Percentiles rank a stretch among this genome's conserved stretches.
Evolutionary conservation across 768 basidiomycete genomes (phyloP).

Genomic region (Phlebiopsis flavidoalba): DNA sequence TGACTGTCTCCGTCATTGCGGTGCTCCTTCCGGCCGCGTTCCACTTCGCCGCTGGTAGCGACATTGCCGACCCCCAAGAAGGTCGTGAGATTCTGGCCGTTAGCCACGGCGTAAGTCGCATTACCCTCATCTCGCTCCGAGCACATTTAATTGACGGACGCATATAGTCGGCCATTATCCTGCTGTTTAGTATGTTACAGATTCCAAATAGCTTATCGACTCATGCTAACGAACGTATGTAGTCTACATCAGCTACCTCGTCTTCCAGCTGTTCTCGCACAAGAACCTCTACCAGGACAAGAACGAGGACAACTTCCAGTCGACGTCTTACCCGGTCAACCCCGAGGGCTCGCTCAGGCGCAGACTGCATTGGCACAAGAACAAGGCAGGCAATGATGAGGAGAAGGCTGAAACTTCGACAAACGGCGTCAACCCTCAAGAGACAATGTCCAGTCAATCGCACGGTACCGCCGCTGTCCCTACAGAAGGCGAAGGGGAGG

Average conservation of each 20-base stretch:
- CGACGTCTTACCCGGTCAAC: neutral
- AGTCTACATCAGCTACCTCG: constrained; percentile 73
- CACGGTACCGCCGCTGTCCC: neutral
- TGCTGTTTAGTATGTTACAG: constrained; percentile 59
- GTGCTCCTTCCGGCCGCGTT: constrained; percentile 77
- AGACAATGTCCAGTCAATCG: neutral
- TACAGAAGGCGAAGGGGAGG: constrained; percentile 20
- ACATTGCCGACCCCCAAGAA: constrained; percentile 10
- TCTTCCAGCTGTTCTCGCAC: constrained; percentile 81
- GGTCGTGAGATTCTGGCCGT: constrained; percentile 50
- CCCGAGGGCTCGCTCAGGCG: neutral
- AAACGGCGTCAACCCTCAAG: neutral
- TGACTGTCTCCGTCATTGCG: constrained; percentile 74
- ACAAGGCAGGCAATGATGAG: neutral
- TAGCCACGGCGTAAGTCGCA: constrained; percentile 65
- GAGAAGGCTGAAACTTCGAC: neutral
- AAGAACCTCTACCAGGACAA: constrained; percentile 56
- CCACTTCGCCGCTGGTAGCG: constrained; percentile 45
- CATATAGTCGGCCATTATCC: constrained; percentile 63
- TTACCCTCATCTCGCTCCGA: neutral
- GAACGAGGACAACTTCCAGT: constrained; percentile 9
- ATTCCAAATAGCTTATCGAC: neutral
- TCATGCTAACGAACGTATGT: neutral
- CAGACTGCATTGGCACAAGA: neutral
- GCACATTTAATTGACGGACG: neutral